A percentile compares a stretch with the other conserved stretches of the same genome.
phyloP scores from a whole-genome alignment of 2,329 filamentous ascomycete species.

The Arachnopeziza araneosa region DNA sequence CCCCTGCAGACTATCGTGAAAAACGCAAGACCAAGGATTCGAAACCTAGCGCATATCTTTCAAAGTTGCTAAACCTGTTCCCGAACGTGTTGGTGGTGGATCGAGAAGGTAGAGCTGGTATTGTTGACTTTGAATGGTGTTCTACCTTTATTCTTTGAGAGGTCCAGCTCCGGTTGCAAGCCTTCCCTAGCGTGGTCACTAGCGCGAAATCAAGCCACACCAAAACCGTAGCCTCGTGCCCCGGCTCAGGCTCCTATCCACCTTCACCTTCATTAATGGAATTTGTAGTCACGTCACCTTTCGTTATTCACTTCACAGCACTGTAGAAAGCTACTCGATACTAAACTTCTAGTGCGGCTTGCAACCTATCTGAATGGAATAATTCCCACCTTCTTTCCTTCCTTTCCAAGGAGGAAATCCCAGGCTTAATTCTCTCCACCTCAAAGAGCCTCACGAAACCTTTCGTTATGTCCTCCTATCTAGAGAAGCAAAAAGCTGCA shows the following conservation, averaged over 20 bases:
- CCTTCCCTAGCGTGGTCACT: background rate
- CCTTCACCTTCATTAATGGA: background rate
- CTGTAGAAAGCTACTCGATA: background rate
- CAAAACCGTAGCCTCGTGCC: background rate
- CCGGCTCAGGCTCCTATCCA: background rate
- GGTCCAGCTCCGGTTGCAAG: background rate
- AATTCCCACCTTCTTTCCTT: background rate
- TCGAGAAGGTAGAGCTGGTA: background rate
- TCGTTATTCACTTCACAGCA: background rate
- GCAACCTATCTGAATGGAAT: background rate
- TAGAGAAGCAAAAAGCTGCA: slow-evolving; percentile 59
- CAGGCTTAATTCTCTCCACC: background rate
- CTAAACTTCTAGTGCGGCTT: background rate
- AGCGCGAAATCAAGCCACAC: slow-evolving; percentile 1
- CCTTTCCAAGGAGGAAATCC: background rate
- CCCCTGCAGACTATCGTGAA: background rate
- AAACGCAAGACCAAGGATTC: background rate
- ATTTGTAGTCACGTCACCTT: background rate
- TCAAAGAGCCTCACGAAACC: background rate
- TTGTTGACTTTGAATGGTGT: slow-evolving; percentile 1
- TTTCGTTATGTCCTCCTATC: slow-evolving; percentile 51
- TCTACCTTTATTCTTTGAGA: slow-evolving; percentile 1
- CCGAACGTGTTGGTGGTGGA: background rate
- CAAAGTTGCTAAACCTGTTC: background rate
- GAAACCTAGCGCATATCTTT: background rate